Evolutionary conservation across 768 basidiomycete genomes (phyloP).

Genomic region (Boletales sp.): DNA sequence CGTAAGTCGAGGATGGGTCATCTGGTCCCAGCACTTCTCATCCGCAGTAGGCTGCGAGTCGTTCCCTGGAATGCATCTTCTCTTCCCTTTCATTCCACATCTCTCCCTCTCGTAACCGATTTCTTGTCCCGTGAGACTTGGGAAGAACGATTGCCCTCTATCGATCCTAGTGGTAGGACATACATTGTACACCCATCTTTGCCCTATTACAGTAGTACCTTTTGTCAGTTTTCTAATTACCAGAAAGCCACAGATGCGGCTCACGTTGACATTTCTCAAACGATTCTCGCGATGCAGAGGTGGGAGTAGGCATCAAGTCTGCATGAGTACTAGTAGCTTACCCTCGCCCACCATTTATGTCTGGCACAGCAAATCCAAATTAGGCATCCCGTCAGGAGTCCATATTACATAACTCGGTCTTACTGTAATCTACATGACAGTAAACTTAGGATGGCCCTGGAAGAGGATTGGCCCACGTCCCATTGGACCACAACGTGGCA

Average conservation of each 20-base stretch:
- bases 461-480: slow-evolving; percentile 74
- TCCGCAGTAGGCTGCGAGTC: slow-evolving; percentile 9
- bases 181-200: slow-evolving; percentile 32
- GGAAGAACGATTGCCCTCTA: slow-evolving; percentile 18
- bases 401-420: not conserved
- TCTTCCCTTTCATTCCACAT: not conserved
- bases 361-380: slow-evolving; percentile 13
- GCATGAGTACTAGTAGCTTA: slow-evolving; percentile 7
- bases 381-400: not conserved
- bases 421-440: not conserved
- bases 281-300: slow-evolving; percentile 15
- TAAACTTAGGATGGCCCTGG: slow-evolving; percentile 53
- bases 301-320: slow-evolving; percentile 21
- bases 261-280: slow-evolving; percentile 22
- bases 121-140: slow-evolving; percentile 16
- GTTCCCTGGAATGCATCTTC: not conserved
- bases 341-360: slow-evolving; percentile 15
- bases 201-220: slow-evolving; percentile 21
- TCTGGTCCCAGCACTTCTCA: slow-evolving; percentile 29
- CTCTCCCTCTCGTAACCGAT: too few relatives aligned
- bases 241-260: not conserved
- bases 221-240: not conserved
- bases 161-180: slow-evolving; percentile 20
- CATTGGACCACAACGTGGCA: slow-evolving; percentile 73
- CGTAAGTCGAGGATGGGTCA: slow-evolving; percentile 27